Conservation (phyloP, 208 protist species). For the Leptomonas seymouri region DNA sequence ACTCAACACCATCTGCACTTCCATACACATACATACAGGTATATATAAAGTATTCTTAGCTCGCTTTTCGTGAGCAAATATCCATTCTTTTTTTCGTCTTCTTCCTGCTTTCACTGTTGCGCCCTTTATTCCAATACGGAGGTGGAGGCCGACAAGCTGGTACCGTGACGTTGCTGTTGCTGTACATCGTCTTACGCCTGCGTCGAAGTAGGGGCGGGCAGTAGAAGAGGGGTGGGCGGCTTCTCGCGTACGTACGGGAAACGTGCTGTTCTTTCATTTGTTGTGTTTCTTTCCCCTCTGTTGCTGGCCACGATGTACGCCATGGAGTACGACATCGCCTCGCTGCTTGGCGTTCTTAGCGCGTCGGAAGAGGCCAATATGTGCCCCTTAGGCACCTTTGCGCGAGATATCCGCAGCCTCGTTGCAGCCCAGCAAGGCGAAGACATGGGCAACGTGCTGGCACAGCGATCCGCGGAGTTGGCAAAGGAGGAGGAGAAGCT, state of each 20-base stretch:
- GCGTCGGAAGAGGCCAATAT: constrained; percentile 44
- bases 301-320: constrained; percentile 23
- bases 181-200: too few species aligned
- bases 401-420: constrained; percentile 44
- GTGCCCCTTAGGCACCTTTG: constrained; percentile 73
- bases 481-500: constrained; percentile 78
- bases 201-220: too few species aligned
- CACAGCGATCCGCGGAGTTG: constrained; percentile 58
- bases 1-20: too few species aligned
- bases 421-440: constrained; percentile 19
- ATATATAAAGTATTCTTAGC: too few species aligned
- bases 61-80: too few species aligned
- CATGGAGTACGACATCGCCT: constrained; percentile 54
- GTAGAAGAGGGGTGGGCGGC: too few species aligned
- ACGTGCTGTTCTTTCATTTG: background rate
- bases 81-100: too few species aligned
- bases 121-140: too few species aligned
- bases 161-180: too few species aligned
- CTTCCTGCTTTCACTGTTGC: too few species aligned
- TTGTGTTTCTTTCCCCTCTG: background rate
- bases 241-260: background rate
- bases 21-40: too few species aligned
- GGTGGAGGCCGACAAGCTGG: too few species aligned
- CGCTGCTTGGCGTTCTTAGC: constrained; percentile 63
- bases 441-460: constrained; percentile 61